Evolutionary conservation across 148 eudicot genomes (phyloP), one percentile per base, ranked within the genome.

Genomic region (Vaccinium macrocarpon): DNA sequence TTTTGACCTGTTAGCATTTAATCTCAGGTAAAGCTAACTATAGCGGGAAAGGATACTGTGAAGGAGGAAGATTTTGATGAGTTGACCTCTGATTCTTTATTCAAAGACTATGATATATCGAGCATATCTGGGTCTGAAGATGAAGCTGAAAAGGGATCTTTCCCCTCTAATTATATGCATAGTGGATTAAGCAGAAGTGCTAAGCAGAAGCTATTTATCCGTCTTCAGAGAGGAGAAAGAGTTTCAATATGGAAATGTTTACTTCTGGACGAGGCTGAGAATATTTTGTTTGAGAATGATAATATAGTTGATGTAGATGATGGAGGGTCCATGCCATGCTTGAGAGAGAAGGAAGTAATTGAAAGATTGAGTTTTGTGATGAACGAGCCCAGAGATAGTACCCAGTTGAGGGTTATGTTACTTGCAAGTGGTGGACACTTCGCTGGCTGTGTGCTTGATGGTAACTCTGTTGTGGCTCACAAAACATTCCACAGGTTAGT

Each of bases 381-480:
- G 80, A 90, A 70, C 61, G 97, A 96, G 88, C 91, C 94, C 81
- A 91, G 98, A 79, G 88, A 94, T 89, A 87, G 82, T 61, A 87
- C 93, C 52, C 81, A 80, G 79, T 87, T 94, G 83, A 93, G 99
- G 91, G 86, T 96, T 76, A 92, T 96, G 78, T 89, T 96, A 83
- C 93, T 96, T 88, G 95, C 93, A 1, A 92, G 91, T 74, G 98
- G 99, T 84, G 99, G 98, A 64, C 99, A 96, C 83, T 96, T 96
- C 88, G 98, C 99, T 71, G 99, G 99, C 5, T 94, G 99, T 82
- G 99, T 96, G 49, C 94, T 96, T 88, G 97, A 94, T 90, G 99
- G 99, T 57, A 91, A 88, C 83, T 87, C 89, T 38, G 89, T 90
- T 91, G 92, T 96, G 88, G 94, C 95, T 77, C 93, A 91, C 83